Conservation (phyloP, 768 basidiomycete genomes). For the Mrakia gelida region DNA sequence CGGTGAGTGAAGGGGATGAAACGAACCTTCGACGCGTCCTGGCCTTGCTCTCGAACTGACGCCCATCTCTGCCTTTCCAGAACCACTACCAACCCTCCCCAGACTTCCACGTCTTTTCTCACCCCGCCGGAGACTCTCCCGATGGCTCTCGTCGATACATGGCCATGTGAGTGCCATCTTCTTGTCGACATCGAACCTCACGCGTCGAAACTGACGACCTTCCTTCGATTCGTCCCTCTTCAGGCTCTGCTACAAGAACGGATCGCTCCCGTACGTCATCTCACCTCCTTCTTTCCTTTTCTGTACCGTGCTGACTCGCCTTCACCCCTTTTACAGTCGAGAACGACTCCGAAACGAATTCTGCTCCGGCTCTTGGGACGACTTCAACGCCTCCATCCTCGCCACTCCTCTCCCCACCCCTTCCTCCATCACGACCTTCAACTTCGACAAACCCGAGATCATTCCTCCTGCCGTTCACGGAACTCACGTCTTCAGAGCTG, state of each 20-base stretch:
- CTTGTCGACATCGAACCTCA: not conserved
- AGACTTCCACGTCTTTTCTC: conserved; percentile 44
- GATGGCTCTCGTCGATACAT: conserved; percentile 54
- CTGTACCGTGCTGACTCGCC: conserved; percentile 44
- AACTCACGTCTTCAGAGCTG: conserved; percentile 58
- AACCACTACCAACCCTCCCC: conserved; percentile 15
- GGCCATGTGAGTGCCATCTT: conserved; percentile 52
- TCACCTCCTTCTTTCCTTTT: not conserved
- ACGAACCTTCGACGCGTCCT: conserved; percentile 49
- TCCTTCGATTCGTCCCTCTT: not conserved
- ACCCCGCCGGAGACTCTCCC: conserved; percentile 49
- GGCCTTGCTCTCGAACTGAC: conserved; percentile 17
- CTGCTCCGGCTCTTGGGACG: conserved; percentile 59
- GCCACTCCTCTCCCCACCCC: conserved; percentile 45
- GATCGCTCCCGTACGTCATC: conserved; percentile 16
- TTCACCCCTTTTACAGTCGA: conserved; percentile 49
- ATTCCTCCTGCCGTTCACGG: conserved; percentile 74
- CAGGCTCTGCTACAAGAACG: conserved; percentile 78
- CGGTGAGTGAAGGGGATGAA: conserved; percentile 21
- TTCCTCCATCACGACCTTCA: conserved; percentile 57
- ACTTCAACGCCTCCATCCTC: conserved; percentile 65
- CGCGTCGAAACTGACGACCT: not conserved
- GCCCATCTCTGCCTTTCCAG: too few species aligned
- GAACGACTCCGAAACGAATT: conserved; percentile 68
- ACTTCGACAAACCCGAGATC: conserved; percentile 81